These are phyloP conservation scores for Monosporascus sp. DNA, from an alignment of 2,329 filamentous ascomycete species.

Conservation along the genomic window DNA sequence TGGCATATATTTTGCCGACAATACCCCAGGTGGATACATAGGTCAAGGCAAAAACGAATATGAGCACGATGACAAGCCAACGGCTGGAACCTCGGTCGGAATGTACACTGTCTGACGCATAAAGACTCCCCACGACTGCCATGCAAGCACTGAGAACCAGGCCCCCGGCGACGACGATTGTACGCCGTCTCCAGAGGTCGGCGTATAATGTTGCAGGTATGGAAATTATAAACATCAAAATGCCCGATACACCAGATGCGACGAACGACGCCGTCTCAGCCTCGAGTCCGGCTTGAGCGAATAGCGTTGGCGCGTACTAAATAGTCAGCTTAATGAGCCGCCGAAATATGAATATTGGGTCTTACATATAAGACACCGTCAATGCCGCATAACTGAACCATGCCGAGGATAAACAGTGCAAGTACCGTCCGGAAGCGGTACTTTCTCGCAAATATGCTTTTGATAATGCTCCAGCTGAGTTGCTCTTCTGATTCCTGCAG, in stretches of 20 bases:
- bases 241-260: no score
- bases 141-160: slow-evolving; percentile 40
- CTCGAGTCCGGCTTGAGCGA: no score
- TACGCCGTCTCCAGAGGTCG: slow-evolving; percentile 48
- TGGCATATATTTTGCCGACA: slow-evolving; percentile 44
- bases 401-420: slow-evolving; percentile 12
- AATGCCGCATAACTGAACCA: slow-evolving; percentile 53
- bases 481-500: slow-evolving; percentile 26
- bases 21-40: slow-evolving; percentile 45
- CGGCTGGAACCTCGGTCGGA: slow-evolving; percentile 24
- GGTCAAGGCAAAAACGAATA: slow-evolving; percentile 39
- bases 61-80: slow-evolving; percentile 41
- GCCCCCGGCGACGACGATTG: slow-evolving; percentile 46
- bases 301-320: no score
- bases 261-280: no score
- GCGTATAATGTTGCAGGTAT: slow-evolving; percentile 10
- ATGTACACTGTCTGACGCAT: slow-evolving; percentile 28
- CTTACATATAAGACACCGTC: slow-evolving; percentile 48
- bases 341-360: no score
- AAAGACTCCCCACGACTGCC: slow-evolving; percentile 44
- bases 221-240: no score
- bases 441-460: no score
- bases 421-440: no score
- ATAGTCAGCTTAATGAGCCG: no score
- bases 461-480: slow-evolving; percentile 30